phyloP scores from a whole-genome alignment of 2,329 filamentous ascomycete genomes.

The Biscogniauxia sp. region DNA sequence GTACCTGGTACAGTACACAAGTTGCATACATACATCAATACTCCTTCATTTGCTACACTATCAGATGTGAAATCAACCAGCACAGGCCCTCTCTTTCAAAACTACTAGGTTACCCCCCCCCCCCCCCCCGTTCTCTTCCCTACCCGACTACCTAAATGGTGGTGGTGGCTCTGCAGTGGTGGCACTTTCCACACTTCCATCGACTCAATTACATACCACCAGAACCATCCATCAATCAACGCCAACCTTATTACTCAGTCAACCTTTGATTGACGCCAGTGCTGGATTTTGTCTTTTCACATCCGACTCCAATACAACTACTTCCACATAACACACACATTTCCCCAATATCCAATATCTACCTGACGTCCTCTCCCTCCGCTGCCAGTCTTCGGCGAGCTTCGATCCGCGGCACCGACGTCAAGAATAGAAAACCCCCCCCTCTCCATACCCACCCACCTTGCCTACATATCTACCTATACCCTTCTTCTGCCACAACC shows the following conservation, averaged over 20 bases:
- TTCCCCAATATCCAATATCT: not conserved
- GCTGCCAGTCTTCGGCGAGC: not conserved
- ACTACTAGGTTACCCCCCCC: no score
- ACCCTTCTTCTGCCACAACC: not conserved
- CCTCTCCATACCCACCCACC: not conserved
- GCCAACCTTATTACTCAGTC: constrained; percentile 6
- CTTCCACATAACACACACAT: not conserved
- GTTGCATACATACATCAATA: not conserved
- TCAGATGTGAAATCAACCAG: not conserved
- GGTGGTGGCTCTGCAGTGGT: not conserved
- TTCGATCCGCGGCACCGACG: not conserved
- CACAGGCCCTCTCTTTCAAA: not conserved
- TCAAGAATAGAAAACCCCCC: not conserved
- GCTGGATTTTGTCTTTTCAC: constrained; percentile 10
- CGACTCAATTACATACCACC: constrained; percentile 26
- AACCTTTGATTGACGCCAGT: constrained; percentile 15
- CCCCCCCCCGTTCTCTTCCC: not conserved
- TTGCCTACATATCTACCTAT: not conserved
- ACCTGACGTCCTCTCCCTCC: not conserved
- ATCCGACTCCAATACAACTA: not conserved
- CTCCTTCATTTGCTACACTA: not conserved
- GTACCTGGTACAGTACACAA: no score
- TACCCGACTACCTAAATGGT: not conserved
- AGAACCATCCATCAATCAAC: constrained; percentile 19
- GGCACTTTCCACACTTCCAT: constrained; percentile 12